Evolutionary conservation across 2,329 filamentous ascomycete species (phyloP).

Genomic region (Helicocarpus griseus): DNA sequence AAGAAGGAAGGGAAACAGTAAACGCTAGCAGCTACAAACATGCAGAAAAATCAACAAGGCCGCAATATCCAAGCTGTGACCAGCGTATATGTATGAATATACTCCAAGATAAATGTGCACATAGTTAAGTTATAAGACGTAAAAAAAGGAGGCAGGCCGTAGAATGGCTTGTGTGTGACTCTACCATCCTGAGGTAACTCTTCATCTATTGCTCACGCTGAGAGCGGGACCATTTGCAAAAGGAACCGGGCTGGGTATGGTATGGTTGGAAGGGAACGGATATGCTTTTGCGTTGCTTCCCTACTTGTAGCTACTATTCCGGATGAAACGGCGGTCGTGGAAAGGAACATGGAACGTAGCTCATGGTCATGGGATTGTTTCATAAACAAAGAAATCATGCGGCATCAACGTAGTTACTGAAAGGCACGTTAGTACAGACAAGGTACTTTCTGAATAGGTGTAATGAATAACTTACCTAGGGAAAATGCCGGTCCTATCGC

Average conservation of each 20-base stretch:
- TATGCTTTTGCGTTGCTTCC: not conserved
- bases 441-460: not conserved
- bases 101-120: no score
- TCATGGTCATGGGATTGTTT: not conserved
- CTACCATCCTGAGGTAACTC: no score
- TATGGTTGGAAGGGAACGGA: not conserved
- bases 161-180: no score
- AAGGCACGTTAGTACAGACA: constrained; percentile 9
- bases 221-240: no score
- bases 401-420: constrained; percentile 26
- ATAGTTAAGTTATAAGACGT: no score
- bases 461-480: constrained; percentile 51
- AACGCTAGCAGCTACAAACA: not conserved
- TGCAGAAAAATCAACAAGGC: not conserved
- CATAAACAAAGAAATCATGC: constrained; percentile 14
- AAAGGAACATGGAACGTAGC: not conserved
- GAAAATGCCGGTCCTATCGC: constrained; percentile 80
- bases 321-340: not conserved
- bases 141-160: no score
- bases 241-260: no score
- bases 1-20: not conserved
- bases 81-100: no score
- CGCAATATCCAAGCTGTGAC: not conserved
- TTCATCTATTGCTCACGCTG: no score
- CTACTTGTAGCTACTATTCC: not conserved